Evolutionary conservation across 345 rosid genomes (phyloP).

Genomic region (Combretum micranthum): DNA sequence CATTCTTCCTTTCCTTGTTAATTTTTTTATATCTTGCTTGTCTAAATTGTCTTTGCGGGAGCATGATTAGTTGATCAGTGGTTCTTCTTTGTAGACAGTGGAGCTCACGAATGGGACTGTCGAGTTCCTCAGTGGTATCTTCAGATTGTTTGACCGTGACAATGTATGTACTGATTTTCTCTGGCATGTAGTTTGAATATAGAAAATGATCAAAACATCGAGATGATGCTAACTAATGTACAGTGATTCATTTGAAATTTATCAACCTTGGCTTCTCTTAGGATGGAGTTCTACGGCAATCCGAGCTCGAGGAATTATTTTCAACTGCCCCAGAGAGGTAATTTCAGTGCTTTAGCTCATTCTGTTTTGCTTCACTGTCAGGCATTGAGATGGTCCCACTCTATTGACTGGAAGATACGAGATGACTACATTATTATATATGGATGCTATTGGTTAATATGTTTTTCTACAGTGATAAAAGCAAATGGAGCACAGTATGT

Average conservation of each 20-base stretch:
- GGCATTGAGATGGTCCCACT: background rate
- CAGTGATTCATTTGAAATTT: slow-evolving; percentile 5
- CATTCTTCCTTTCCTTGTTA: background rate
- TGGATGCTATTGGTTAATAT: too few species aligned
- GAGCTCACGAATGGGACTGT: slow-evolving; percentile 60
- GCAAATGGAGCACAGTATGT: too few species aligned
- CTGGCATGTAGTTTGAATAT: background rate
- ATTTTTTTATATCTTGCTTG: background rate
- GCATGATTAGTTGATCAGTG: background rate
- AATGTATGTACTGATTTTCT: slow-evolving; percentile 38
- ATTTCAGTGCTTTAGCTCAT: background rate
- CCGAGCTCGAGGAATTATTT: slow-evolving; percentile 65
- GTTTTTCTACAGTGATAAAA: too few species aligned
- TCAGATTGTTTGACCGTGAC: slow-evolving; percentile 56
- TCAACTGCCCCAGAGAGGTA: slow-evolving; percentile 80
- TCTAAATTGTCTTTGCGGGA: background rate
- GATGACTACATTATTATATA: too few species aligned
- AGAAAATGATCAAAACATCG: too few species aligned
- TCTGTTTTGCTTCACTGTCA: background rate
- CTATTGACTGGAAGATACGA: too few species aligned
- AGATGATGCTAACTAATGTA: background rate
- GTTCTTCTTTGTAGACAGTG: slow-evolving; percentile 40
- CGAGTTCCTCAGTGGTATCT: slow-evolving; percentile 57
- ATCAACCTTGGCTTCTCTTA: slow-evolving; percentile 25
- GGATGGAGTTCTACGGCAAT: slow-evolving; percentile 64